Evolutionary conservation across 2,329 filamentous ascomycete genomes (phyloP), one percentile per base, ranked within the genome.

Genomic region (Colletotrichum gloeosporioides): DNA sequence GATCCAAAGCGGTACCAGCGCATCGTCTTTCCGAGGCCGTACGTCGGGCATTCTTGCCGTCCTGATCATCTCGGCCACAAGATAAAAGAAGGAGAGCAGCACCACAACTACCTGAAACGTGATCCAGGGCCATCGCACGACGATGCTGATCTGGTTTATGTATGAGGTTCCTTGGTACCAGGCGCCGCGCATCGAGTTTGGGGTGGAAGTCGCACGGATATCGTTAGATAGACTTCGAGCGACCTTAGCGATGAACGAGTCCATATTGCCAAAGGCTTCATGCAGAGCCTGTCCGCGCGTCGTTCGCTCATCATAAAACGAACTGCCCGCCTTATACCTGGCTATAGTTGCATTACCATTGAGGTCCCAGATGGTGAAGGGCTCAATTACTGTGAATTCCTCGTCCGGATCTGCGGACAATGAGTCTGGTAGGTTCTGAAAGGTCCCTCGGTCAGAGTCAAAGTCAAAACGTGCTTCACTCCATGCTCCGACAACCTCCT

Each of bases 121-220:
- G 2, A 44, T 44, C 39, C 39, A 44, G 39, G 39, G 39, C 39
- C 39, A 44, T 6, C 4, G 39, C 8, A 44, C 39, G 18, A 44
- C 4, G 39, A 44, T n/a, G 39, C 0, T 44, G 39, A 44, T 44
- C 4, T 44, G 39, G 8, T 3, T 44, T 0, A 0, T 10, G 1
- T 44, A 44, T n/a, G 39, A 44, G 39, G 39, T 44, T 44, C 39
- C 39, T 4, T 8, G 39, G 39, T 44, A 44, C 39, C 39, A 44
- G 16, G 8, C 18, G 39, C 39, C 1, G 8, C 18, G 8, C 0
- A 6, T 44, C 5, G 18, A n/a, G n/a, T n/a, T 44, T 4, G 8
- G 4, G 9, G 18, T 2, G 16, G 18, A 44, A n/a, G 3, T 44
- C 18, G 3, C 39, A n/a, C 39, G 39, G 2, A 10, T 16, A 8